Evolutionary conservation across 2,329 filamentous ascomycete genomes (phyloP), one percentile per base, ranked within the genome.

Genomic region (Colletotrichum ledebouriae): DNA sequence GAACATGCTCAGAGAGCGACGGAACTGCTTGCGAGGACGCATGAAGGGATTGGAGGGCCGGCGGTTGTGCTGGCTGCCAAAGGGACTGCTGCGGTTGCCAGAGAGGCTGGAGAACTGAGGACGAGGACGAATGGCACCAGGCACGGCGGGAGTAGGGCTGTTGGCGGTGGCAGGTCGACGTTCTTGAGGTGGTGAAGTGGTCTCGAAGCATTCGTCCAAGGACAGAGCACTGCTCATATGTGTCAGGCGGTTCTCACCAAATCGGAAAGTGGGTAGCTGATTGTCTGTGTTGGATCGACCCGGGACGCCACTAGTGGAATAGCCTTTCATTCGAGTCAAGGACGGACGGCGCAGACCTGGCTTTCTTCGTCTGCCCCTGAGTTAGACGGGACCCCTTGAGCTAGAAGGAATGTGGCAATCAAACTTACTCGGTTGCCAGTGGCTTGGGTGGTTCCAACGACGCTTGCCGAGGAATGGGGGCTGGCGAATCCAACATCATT

Each of bases 1-100:
- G 80, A 97, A 99, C 96, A 99, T 99, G 86, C 96, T 98, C 76
- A 98, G 83, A 25, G 95, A 97, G 72, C 96, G 90, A 69, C 96
- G 90, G 76, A 95, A 95, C 78, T 96, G 93, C 76, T 97, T 97
- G 72, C 94, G 89, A 50, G 92, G 92, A 70, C 94, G 89, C 74
- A 89, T 83, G 72, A 92, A 88, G 64, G 87, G 92, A 78, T 90
- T 94, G 56, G 87, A 91, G 69, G 83, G 86, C 72, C 94, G 93
- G 71, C 94, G 90, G 63, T 90, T 82, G 73, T 95, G 91, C 68
- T 83, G 85, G 67, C 85, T 86, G 70, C 92, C 86, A 39, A 94
- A 94, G 13, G 94, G 97, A 44, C 91, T 94, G 79, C 88, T 92
- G 70, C 87, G 88, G 70, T 88, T 85, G 66, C 85, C 84, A 59